Percentiles rank a stretch among this genome's conserved stretches.
Evolutionary conservation across 2,329 filamentous ascomycete species (phyloP).

Genomic region (Exophiala viscosa): DNA sequence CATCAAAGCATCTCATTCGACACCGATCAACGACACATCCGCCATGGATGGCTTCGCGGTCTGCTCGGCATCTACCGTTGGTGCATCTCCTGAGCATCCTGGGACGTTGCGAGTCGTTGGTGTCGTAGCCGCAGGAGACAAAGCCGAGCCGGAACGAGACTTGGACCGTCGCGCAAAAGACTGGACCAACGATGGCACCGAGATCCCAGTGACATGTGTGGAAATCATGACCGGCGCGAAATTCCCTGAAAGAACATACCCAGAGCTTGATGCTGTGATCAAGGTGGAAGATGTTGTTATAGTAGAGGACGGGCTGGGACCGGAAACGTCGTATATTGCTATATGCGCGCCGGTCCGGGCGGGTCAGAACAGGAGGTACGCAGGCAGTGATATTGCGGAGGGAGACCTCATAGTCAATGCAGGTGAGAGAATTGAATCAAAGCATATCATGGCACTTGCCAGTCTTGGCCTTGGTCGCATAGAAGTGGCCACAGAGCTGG

Average conservation of each 20-base stretch:
- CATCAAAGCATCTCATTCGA: conserved; percentile 27
- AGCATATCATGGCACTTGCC: conserved; percentile 30
- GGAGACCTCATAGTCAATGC: conserved; percentile 21
- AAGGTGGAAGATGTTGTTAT: conserved; percentile 25
- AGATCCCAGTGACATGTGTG: conserved; percentile 18
- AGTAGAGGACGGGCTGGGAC: not conserved
- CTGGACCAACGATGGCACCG: not conserved
- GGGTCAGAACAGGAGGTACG: conserved; percentile 25
- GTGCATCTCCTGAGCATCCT: conserved; percentile 22
- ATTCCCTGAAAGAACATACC: conserved; percentile 25
- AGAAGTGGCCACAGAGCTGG: conserved; percentile 8
- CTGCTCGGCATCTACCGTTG: conserved; percentile 23
- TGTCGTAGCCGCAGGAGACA: conserved; percentile 25
- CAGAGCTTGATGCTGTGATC: conserved; percentile 26
- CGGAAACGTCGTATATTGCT: not conserved
- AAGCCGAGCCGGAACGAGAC: conserved; percentile 1
- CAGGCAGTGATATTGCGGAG: conserved; percentile 26
- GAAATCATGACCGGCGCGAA: conserved; percentile 34
- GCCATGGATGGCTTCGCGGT: conserved; percentile 34
- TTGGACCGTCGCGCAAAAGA: not conserved
- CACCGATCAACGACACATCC: conserved; percentile 31
- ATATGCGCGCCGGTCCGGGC: conserved; percentile 11
- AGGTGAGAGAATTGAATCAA: conserved; percentile 18
- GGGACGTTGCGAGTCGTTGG: conserved; percentile 24
- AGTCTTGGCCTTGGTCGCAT: conserved; percentile 23